Conservation (phyloP, 306 rosid genomes). For the Cucumis hystrix region DNA sequence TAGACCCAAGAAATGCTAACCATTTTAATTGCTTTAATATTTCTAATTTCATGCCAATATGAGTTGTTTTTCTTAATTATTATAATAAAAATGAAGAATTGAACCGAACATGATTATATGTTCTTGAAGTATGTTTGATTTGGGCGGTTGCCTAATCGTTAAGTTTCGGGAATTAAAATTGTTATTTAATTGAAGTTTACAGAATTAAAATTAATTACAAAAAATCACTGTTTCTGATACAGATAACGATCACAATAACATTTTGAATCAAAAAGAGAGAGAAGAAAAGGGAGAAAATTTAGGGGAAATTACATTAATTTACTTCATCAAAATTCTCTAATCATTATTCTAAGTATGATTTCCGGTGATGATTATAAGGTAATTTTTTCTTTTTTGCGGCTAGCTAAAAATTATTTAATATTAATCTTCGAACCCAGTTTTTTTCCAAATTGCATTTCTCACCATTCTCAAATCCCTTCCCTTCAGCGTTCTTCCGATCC, state of each 20-base stretch:
- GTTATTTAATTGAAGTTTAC: neutral
- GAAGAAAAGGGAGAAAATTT: neutral
- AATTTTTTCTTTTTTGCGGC: too few relatives aligned
- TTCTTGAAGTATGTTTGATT: too few relatives aligned
- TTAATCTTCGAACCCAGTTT: conserved; percentile 66
- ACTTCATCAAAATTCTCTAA: neutral
- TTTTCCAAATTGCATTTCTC: conserved; percentile 88
- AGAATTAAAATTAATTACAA: neutral
- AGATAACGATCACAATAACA: neutral
- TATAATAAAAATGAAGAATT: too few relatives aligned
- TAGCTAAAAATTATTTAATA: neutral
- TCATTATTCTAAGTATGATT: neutral
- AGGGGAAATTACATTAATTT: neutral
- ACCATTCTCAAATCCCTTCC: conserved; percentile 75
- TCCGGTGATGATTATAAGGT: neutral
- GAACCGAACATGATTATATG: too few relatives aligned
- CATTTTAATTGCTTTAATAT: neutral
- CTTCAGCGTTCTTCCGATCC: conserved; percentile 84
- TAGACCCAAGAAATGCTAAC: neutral
- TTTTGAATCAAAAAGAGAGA: neutral
- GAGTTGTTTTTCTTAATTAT: too few relatives aligned
- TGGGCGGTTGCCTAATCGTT: neutral
- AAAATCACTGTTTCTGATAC: neutral
- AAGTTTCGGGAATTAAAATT: neutral
- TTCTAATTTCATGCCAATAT: neutral